A percentile compares a stretch with the other conserved stretches of the same genome.
Evolutionary conservation across 495 filamentous ascomycete genomes (phyloP).

Genomic region (Articulospora tetracladia): DNA sequence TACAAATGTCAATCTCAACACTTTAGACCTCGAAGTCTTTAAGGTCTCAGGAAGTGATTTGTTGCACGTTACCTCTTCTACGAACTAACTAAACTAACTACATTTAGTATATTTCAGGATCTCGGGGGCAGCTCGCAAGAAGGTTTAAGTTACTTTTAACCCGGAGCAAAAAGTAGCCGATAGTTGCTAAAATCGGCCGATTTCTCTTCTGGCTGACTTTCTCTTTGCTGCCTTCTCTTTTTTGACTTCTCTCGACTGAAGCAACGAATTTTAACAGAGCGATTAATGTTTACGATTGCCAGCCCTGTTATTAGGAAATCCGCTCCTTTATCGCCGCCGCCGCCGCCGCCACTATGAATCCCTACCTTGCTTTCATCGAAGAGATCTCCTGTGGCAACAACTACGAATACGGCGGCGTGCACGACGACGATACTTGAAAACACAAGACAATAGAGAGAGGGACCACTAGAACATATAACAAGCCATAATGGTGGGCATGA

Average conservation of each 20-base stretch:
- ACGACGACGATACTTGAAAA: constrained; percentile 21
- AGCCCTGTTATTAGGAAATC: constrained; percentile 16
- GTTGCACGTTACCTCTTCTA: too few relatives aligned
- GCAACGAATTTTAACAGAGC: constrained; percentile 1
- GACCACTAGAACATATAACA: constrained; percentile 24
- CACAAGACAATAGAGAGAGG: constrained; percentile 22
- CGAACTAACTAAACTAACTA: too few relatives aligned
- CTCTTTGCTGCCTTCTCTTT: too few relatives aligned
- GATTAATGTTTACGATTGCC: constrained; percentile 9
- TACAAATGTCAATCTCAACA: too few relatives aligned
- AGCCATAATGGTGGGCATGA: constrained; percentile 22
- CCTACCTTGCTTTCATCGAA: constrained; percentile 19
- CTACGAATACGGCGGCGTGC: constrained; percentile 16
- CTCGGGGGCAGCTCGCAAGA: too few relatives aligned
- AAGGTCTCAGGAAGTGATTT: too few relatives aligned
- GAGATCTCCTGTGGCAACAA: constrained; percentile 18
- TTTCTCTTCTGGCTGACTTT: constrained; percentile 6
- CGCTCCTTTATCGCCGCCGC: constrained; percentile 22
- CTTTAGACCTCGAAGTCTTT: too few relatives aligned
- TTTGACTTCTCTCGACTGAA: neutral
- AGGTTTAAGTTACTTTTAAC: constrained; percentile 5
- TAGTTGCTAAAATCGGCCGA: constrained; percentile 18
- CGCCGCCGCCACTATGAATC: constrained; percentile 21
- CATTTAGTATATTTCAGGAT: too few relatives aligned
- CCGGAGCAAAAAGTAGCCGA: constrained; percentile 17